Percentiles rank a stretch among this genome's conserved stretches.
These are phyloP conservation scores for Phytophthora sojae DNA, from an alignment of 352 stramenopile species.

Conservation along the genomic window DNA sequence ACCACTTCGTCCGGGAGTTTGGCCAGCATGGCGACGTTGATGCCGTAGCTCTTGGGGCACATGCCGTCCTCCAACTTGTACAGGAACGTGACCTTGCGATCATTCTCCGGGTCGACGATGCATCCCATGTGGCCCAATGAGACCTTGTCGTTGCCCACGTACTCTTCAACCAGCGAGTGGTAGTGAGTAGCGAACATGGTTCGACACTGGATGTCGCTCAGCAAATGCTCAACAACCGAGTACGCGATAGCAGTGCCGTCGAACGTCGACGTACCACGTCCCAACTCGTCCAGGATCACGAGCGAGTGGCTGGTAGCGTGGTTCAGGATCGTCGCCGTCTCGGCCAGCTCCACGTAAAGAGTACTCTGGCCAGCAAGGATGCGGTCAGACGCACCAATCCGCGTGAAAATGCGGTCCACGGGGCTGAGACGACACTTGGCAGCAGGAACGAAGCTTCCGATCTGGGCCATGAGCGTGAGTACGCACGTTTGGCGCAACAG, in stretches of 20 bases:
- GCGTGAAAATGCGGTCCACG: constrained; percentile 99
- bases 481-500: constrained; percentile 98
- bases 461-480: constrained; percentile 97
- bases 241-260: constrained; percentile 98
- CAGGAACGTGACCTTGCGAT: constrained; percentile 98
- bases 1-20: constrained; percentile 97
- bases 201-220: constrained; percentile 89
- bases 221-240: constrained; percentile 95
- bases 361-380: constrained; percentile 99
- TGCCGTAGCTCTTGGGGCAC: constrained; percentile 98
- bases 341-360: constrained; percentile 99
- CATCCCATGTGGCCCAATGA: constrained; percentile 86
- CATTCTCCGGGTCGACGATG: constrained; percentile 81
- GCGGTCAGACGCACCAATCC: constrained; percentile 98
- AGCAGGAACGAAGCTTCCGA: constrained; percentile 99
- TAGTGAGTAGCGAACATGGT: constrained; percentile 99
- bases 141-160: constrained; percentile 65
- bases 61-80: constrained; percentile 98
- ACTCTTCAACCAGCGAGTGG: constrained; percentile 94
- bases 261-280: constrained; percentile 98
- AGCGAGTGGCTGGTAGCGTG: constrained; percentile 96
- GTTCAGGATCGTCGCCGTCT: constrained; percentile 98
- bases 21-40: constrained; percentile 99
- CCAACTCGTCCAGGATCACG: constrained; percentile 99
- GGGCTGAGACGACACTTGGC: constrained; percentile 94